Base-by-base conservation (phyloP, 2,329 filamentous ascomycete species). In the Fusarium papillatum region DNA sequence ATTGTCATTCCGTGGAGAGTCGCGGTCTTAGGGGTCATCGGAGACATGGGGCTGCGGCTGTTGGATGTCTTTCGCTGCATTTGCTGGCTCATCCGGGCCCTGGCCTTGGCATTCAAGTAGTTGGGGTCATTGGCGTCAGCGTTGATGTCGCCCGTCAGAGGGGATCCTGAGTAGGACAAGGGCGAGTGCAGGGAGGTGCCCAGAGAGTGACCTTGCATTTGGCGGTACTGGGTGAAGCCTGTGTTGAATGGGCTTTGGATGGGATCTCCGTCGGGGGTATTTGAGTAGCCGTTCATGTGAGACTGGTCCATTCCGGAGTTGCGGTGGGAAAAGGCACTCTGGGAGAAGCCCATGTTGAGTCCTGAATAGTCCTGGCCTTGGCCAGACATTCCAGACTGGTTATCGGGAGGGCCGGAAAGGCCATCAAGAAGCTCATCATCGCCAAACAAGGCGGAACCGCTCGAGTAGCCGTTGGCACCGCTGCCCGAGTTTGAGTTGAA, bases 161-260 rank as follows among this genome's bases (percentile, higher is more conserved):
- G 84, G 38, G 84, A 85, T 22, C 82, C 82, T 6, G 83, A 83
- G 70, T 85, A 86, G 16, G 83, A 83, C 76, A 86, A 77, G 38
- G 84, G 84, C 6, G 84, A 86, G 64, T 85, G 84, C 26, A 86
- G 77, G 4, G 90, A 90, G 66, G 85, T 88, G 70, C 87, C 87
- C 71, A 92, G 90, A 19, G 88, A 86, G 66, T 90, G 88, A 19
- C 88, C 88, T 81, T 92, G 90, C 79, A 94, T 92, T 70, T 91
- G 90, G 55, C 94, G 91, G 83, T 95, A 97, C 76, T 95, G 94
- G 80, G 94, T 93, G 86, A 96, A 97, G 81, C 90, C 92, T 78
- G 94, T 91, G 50, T 94, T 90, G 80, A 95, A 98, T 0, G 96
- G 96, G 80, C 95, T 98, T 81, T 97, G 95, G 72, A 98, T 96